Evolutionary conservation across 768 basidiomycete species (phyloP), one percentile per base, ranked within the genome.

Genomic region (Ramaria rubella): DNA sequence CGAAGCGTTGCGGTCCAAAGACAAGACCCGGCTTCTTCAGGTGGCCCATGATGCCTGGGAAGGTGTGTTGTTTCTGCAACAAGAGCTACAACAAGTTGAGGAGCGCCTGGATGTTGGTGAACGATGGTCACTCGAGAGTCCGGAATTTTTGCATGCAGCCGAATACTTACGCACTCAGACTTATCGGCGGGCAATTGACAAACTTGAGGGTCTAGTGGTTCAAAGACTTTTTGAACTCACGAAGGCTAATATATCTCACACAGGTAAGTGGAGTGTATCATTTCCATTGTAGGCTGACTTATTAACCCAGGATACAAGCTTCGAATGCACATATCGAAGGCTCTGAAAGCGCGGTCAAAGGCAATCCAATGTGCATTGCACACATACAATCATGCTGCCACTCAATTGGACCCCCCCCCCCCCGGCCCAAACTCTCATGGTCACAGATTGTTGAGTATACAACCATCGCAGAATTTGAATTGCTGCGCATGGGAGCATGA

Each of bases 231-330:
- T 71, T 40, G 67, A 72, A 53, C 55, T 72, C 1, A 48, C 59
- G 4, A 72, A 68, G 59, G 49, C 67, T 14, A 60, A 58, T 14
- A 40, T 68, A 45, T 60, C 58, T 8, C 63, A 61, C 17, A 60
- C 60, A 1, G 61, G 69, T 67, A 53, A 15, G n/a, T n/a, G n/a
- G n/a, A n/a, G n/a, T n/a, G n/a, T n/a, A n/a, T n/a, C n/a, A n/a
- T n/a, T n/a, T n/a, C n/a, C n/a, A n/a, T n/a, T n/a, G n/a, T n/a
- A n/a, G n/a, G n/a, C n/a, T n/a, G n/a, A n/a, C n/a, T n/a, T n/a
- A n/a, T n/a, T n/a, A n/a, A n/a, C n/a, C n/a, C n/a, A 75, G 74
- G 69, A 0, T 75, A 75, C 55, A 69, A 68, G 40, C 59, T 71
- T 53, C 63, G 66, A 2, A 62, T 64, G 9, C 62, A 70, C 49